A percentile compares a stretch with the other conserved stretches of the same genome.
Conservation (phyloP, 176 grass and related monocot genomes). For the Oryza glumipatula region DNA sequence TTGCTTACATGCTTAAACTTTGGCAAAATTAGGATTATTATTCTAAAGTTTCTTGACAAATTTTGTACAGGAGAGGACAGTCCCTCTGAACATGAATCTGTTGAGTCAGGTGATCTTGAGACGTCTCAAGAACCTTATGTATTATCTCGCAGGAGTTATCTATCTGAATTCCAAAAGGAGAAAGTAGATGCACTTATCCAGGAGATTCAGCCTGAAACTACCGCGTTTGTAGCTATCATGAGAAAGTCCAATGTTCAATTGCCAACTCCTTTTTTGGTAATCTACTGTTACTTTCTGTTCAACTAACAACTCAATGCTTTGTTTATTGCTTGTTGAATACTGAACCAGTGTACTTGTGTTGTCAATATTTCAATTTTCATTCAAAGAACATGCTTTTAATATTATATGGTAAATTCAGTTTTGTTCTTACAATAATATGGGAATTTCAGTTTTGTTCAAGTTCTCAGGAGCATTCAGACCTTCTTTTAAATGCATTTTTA, state of each 20-base stretch:
- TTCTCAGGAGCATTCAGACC: too few species aligned
- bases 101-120: background rate
- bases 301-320: background rate
- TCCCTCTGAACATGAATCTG: background rate
- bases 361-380: background rate
- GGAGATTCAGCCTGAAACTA: conserved; percentile 17
- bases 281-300: background rate
- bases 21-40: background rate
- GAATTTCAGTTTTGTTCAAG: too few species aligned
- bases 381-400: background rate
- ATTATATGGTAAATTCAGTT: background rate
- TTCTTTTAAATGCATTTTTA: too few species aligned
- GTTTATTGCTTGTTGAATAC: background rate
- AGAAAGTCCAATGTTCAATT: conserved; percentile 18
- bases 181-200: conserved; percentile 13
- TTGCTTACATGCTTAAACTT: background rate
- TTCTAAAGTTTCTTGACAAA: background rate
- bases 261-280: conserved; percentile 29
- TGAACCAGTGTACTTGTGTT: background rate
- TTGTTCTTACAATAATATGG: too few species aligned
- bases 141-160: background rate
- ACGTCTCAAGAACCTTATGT: background rate
- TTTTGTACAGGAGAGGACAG: conserved; percentile 15
- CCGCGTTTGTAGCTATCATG: conserved; percentile 39
- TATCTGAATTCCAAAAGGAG: conserved; percentile 24